phyloP scores from a whole-genome alignment of 179 eudicot species.

The Spinacia oleracea region DNA sequence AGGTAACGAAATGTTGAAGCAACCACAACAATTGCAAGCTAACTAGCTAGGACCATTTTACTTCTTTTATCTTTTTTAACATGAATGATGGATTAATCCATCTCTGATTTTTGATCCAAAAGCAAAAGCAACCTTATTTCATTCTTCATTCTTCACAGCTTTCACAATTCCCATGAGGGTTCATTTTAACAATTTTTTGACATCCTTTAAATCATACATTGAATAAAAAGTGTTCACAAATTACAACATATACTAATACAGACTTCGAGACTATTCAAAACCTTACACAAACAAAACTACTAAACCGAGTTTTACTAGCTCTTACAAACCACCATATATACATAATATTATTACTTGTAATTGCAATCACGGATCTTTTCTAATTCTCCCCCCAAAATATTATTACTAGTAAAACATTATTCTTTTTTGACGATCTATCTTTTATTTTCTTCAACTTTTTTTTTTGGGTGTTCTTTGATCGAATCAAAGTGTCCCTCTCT shows the following conservation, averaged over 20 bases:
- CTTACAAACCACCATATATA: no score
- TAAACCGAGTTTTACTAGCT: no score
- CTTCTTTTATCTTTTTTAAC: not conserved
- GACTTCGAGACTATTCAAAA: no score
- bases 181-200: no score
- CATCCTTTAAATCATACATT: no score
- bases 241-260: no score
- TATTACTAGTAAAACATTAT: not conserved
- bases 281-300: no score
- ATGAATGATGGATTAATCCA: not conserved
- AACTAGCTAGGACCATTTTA: constrained; percentile 15
- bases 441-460: not conserved
- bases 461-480: constrained; percentile 16
- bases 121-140: constrained; percentile 17
- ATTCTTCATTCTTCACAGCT: constrained; percentile 4
- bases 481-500: constrained; percentile 23
- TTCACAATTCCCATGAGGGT: constrained; percentile 29
- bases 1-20: constrained; percentile 28
- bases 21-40: not conserved
- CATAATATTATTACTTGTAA: constrained; percentile 15
- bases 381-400: not conserved
- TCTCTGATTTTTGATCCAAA: constrained; percentile 25
- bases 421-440: not conserved
- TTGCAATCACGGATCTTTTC: constrained; percentile 18
- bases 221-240: no score